Evolutionary conservation across 495 filamentous ascomycete genomes (phyloP).

Genomic region (Talaromyces stipitatus): DNA sequence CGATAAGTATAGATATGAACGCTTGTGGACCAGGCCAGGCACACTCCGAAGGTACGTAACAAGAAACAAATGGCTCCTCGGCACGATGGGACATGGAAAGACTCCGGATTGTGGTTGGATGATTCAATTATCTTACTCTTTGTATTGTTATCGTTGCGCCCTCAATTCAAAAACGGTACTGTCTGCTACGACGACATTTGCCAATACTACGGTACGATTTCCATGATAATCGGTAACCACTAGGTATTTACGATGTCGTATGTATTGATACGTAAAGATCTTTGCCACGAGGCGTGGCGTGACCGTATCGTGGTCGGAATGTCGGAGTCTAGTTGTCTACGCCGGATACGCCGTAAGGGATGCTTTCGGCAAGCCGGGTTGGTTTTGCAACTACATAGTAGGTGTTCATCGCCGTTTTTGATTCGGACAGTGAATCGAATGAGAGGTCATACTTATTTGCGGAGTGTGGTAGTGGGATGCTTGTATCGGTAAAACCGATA

Average conservation of each 20-base stretch:
- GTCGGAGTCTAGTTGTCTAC: not conserved
- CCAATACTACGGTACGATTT: not conserved
- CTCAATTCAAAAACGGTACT: not conserved
- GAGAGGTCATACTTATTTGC: not conserved
- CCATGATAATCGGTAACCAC: no score
- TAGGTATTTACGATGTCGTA: no score
- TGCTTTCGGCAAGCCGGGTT: not conserved
- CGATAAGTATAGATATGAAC: not conserved
- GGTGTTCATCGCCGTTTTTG: no score
- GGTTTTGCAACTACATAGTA: not conserved
- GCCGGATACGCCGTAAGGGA: not conserved
- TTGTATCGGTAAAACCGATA: not conserved
- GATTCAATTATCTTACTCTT: not conserved
- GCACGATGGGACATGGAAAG: constrained; percentile 2
- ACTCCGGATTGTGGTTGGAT: not conserved
- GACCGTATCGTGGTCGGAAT: not conserved
- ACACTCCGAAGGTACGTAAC: not conserved
- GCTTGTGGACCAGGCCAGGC: not conserved
- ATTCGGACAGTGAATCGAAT: no score
- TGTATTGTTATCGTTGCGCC: not conserved
- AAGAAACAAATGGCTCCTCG: not conserved
- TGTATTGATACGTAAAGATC: not conserved
- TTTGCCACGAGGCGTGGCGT: not conserved
- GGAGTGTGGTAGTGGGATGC: no score
- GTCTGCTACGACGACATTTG: not conserved